Conservation (phyloP, 257 asterid genomes). For the Oldenlandia corymbosa region DNA sequence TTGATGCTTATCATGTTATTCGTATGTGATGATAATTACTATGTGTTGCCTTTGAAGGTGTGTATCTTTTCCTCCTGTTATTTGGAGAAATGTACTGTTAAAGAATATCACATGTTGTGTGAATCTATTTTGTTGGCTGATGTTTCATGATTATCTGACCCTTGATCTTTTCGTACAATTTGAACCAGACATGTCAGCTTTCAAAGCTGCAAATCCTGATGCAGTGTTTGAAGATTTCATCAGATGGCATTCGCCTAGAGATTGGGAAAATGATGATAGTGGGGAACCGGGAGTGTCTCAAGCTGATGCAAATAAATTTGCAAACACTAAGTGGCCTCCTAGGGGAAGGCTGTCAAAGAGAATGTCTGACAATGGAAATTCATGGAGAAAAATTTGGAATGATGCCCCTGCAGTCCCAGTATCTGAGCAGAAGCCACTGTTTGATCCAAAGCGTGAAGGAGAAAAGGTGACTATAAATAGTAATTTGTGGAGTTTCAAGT, state of each 20-base stretch:
- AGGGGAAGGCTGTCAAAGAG: conserved; percentile 81
- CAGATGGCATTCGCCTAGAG: conserved; percentile 98
- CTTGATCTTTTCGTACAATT: conserved; percentile 7
- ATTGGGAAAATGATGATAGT: conserved; percentile 65
- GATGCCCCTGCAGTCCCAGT: conserved; percentile 62
- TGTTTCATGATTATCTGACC: neutral
- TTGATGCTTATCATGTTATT: neutral
- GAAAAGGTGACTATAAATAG: conserved; percentile 62
- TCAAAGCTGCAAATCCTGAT: conserved; percentile 92
- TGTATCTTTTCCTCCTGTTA: conserved; percentile 5
- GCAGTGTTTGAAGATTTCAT: conserved; percentile 95
- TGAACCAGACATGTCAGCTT: conserved; percentile 84
- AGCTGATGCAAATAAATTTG: conserved; percentile 18
- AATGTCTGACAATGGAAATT: conserved; percentile 82
- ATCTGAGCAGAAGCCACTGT: conserved; percentile 79
- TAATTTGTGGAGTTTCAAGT: neutral
- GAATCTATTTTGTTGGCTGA: neutral
- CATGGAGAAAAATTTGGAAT: conserved; percentile 89
- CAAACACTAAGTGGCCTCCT: conserved; percentile 72
- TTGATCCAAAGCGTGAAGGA: conserved; percentile 93
- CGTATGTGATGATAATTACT: neutral
- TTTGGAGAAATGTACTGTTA: neutral
- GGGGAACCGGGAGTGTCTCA: conserved; percentile 35
- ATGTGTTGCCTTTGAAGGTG: conserved; percentile 5
- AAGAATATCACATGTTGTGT: neutral